Evolutionary conservation across 2,329 filamentous ascomycete genomes (phyloP), one percentile per base, ranked within the genome.

Genomic region (Aspergillus tanneri): DNA sequence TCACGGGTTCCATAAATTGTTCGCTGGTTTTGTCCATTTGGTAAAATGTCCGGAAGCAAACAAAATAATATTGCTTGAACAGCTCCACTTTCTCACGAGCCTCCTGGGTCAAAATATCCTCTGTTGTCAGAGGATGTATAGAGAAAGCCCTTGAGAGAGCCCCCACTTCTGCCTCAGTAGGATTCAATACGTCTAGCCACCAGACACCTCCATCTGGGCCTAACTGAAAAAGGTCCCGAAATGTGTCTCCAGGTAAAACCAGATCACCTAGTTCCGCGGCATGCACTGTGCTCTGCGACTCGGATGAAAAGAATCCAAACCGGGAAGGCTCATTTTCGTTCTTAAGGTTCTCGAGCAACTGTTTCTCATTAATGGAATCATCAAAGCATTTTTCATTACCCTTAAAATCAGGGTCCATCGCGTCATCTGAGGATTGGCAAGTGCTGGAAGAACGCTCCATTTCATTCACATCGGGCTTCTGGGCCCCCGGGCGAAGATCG

Each of bases 21-120:
- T 88, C 85, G 41, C 86, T 85, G 25, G 85, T 81, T 59, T 88
- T 86, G 58, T 95, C 87, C 56, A 89, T 77, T 46, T 92, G 87
- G 59, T 83, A 87, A 76, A 97, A 99, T 2, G 91, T 96, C 44
- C 92, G 85, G 80, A 97, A 99, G 69, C 89, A 95, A 42, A 96
- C 89, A 69, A 99, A 97, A 73, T 99, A 99, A 75, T 99, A 99
- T 34, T 90, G 90, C 19, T 89, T 88, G 74, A 99, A 99, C 19
- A 99, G 80, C 71, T 99, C 93, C 47, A 99, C 96, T 77, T 99
- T 99, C 74, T 99, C 93, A 35, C 93, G 90, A 9, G 91, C 87
- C 72, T 99, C 93, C 67, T 96, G 90, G 0, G 89, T 95, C 51
- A 86, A 86, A 58, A 99, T 96, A 76, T 99, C 93, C 71, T 99